A percentile compares a stretch with the other conserved stretches of the same genome.
phyloP scores from a whole-genome alignment of 176 grass and related monocot genomes.

The barley (Hordeum vulgare) region MorexV3_pseudomolecules_assembly NC_058521.1:106531348-106531847 shows the following conservation, averaged over 20 bases:
- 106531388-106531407: constrained; percentile 48
- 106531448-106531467: constrained; percentile 16
- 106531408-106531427: not conserved
- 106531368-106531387: constrained; percentile 18
- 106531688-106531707: constrained; percentile 3
- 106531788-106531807: not conserved
- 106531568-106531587: constrained; percentile 13
- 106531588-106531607: constrained; percentile 5
- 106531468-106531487: constrained; percentile 33
- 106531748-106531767: not conserved
- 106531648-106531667: constrained; percentile 8
- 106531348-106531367: constrained; percentile 43
- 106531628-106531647: not conserved
- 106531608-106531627: constrained; percentile 31
- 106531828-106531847: not conserved
- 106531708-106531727: not conserved
- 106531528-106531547: constrained; percentile 36
- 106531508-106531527: constrained; percentile 34
- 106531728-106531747: too few relatives aligned
- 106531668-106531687: not conserved
- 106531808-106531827: not conserved
- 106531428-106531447: constrained; percentile 34
- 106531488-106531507: constrained; percentile 46
- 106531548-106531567: not conserved
- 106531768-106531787: not conserved